Evolutionary conservation across 192 early-diverging fungal genomes (phyloP).

Genomic region (Linnemannia exigua): DNA sequence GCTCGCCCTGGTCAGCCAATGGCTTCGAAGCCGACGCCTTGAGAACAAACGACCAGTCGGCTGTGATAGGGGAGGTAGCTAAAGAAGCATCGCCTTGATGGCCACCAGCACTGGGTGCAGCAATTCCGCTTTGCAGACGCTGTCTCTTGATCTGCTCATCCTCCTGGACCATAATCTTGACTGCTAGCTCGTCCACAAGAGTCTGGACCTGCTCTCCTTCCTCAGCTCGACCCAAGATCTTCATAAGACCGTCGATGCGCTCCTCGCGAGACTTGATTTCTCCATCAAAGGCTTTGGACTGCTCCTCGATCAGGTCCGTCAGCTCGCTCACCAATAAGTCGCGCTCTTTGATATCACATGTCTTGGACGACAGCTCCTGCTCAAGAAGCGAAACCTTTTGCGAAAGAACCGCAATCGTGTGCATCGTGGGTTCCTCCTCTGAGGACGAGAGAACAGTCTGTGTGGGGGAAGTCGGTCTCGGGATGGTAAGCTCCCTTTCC

Average conservation of each 20-base stretch:
- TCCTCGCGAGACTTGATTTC: constrained; percentile 43
- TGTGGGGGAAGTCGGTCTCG: constrained; percentile 27
- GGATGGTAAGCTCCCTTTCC: constrained; percentile 10
- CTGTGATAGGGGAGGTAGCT: neutral
- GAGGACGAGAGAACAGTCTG: constrained; percentile 28
- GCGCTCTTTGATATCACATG: constrained; percentile 45
- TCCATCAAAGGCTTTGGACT: constrained; percentile 25
- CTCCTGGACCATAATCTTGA: constrained; percentile 45
- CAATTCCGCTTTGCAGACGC: constrained; percentile 21
- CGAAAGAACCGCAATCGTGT: constrained; percentile 43
- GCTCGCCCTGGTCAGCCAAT: constrained; percentile 2
- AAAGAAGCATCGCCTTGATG: neutral
- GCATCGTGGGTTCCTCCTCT: constrained; percentile 40
- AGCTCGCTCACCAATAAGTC: constrained; percentile 50
- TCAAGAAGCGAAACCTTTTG: constrained; percentile 50
- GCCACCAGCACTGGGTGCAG: neutral
- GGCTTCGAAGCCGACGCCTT: constrained; percentile 4
- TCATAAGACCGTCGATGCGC: constrained; percentile 29
- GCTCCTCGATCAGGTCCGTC: constrained; percentile 38
- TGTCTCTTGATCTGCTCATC: constrained; percentile 32
- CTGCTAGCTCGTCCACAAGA: constrained; percentile 34
- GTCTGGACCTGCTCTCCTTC: constrained; percentile 38
- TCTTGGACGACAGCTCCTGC: constrained; percentile 45
- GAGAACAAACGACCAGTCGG: constrained; percentile 43
- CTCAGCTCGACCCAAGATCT: constrained; percentile 27